Conservation (phyloP, 352 stramenopile genomes). For the Phytophthora citricola region DNA sequence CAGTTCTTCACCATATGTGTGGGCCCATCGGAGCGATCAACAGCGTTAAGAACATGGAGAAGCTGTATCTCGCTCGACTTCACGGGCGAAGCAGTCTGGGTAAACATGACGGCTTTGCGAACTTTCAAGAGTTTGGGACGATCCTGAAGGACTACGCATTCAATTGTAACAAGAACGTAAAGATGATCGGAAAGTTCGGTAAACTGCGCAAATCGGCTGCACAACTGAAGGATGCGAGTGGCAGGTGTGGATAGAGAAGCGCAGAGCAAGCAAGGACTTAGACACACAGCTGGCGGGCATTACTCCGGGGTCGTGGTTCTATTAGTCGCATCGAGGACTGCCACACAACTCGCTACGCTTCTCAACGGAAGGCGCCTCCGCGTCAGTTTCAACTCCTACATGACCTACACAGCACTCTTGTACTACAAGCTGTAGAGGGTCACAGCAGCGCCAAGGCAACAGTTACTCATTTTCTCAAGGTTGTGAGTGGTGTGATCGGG, state of each 20-base stretch:
- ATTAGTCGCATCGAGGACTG: not conserved
- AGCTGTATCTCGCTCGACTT: not conserved
- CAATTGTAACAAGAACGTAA: conserved; percentile 1
- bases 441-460: not conserved
- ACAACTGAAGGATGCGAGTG: not conserved
- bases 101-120: not conserved
- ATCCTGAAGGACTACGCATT: conserved; percentile 2
- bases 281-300: not conserved
- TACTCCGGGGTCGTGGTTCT: not conserved
- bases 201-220: not conserved
- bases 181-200: not conserved
- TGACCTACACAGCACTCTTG: not conserved
- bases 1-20: too few species aligned
- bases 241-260: not conserved
- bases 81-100: not conserved
- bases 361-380: not conserved
- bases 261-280: not conserved
- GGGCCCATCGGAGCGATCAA: too few species aligned
- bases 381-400: not conserved
- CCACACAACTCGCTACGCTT: not conserved
- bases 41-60: not conserved
- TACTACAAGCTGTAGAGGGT: not conserved
- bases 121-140: not conserved
- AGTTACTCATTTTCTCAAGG: not conserved
- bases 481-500: not conserved